Percentiles rank a stretch among this genome's conserved stretches.
phyloP scores from a whole-genome alignment of 768 basidiomycete genomes.

The Podaxis rugospora region DNA sequence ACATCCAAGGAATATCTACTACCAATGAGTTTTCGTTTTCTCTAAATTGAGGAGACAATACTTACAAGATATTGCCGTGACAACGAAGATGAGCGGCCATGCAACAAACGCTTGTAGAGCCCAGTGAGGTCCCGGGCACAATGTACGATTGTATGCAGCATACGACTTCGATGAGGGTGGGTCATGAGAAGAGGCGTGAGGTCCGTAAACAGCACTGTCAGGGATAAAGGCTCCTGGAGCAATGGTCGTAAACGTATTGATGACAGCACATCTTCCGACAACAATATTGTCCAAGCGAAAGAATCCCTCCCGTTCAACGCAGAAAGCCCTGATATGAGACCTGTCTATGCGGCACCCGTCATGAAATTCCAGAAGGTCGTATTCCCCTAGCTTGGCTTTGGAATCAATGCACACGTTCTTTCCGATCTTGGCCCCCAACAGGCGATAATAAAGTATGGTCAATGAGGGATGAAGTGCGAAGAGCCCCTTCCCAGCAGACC shows the following conservation, averaged over 20 bases:
- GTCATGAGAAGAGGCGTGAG: conserved; percentile 42
- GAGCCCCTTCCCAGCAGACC: conserved; percentile 36
- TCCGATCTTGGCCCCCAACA: conserved; percentile 41
- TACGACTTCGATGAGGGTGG: conserved; percentile 29
- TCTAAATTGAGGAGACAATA: background rate
- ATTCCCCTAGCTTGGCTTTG: conserved; percentile 36
- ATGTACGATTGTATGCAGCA: conserved; percentile 36
- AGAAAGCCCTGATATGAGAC: conserved; percentile 36
- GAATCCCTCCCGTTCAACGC: conserved; percentile 39
- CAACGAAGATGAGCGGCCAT: conserved; percentile 33
- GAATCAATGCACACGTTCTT: conserved; percentile 34
- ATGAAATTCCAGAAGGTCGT: conserved; percentile 37
- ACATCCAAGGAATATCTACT: conserved; percentile 39
- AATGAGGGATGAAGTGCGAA: conserved; percentile 34
- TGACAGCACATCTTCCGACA: conserved; percentile 31
- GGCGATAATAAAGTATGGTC: conserved; percentile 37
- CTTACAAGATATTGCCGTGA: conserved; percentile 30
- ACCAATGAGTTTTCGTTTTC: background rate
- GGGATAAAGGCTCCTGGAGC: conserved; percentile 35
- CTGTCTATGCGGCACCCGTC: conserved; percentile 42
- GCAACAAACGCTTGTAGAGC: conserved; percentile 32
- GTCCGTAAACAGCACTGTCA: conserved; percentile 36
- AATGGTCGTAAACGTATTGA: conserved; percentile 42
- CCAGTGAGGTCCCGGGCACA: conserved; percentile 26
- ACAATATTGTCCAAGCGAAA: conserved; percentile 36